phyloP scores from a whole-genome alignment of 768 basidiomycete genomes.

The Cystofilobasidium capitatum region DNA sequence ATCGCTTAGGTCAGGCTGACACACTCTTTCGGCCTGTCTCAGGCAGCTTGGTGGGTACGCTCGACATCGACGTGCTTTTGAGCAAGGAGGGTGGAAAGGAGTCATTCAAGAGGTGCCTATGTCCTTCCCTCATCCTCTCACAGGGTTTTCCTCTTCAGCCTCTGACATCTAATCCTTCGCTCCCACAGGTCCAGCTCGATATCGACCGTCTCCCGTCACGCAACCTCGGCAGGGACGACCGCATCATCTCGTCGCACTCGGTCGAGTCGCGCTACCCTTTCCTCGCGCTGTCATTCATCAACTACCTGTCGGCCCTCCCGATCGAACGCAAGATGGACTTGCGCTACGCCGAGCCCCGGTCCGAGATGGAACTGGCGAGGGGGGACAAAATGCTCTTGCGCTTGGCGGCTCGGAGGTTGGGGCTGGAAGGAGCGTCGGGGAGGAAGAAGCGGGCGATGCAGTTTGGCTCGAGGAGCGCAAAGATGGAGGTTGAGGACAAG shows the following conservation, averaged over 20 bases:
- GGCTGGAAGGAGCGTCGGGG: slow-evolving; percentile 58
- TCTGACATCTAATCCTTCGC: not conserved
- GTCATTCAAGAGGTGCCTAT: slow-evolving; percentile 64
- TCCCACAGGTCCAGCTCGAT: slow-evolving; percentile 69
- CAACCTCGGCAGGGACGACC: slow-evolving; percentile 90
- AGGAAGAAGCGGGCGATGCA: slow-evolving; percentile 55
- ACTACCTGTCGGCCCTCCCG: slow-evolving; percentile 66
- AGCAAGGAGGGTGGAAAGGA: slow-evolving; percentile 57
- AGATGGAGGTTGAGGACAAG: not conserved
- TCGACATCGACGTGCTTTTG: slow-evolving; percentile 70
- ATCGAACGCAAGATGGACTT: slow-evolving; percentile 76
- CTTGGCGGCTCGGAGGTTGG: slow-evolving; percentile 59
- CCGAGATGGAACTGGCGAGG: not conserved
- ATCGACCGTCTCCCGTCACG: slow-evolving; percentile 75
- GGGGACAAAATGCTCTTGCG: slow-evolving; percentile 86
- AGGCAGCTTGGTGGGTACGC: slow-evolving; percentile 81
- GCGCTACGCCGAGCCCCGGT: slow-evolving; percentile 45
- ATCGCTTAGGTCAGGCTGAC: not conserved
- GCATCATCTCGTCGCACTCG: slow-evolving; percentile 79
- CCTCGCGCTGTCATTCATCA: slow-evolving; percentile 66
- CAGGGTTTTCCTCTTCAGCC: no score
- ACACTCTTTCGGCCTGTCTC: not conserved
- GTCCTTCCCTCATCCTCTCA: not conserved
- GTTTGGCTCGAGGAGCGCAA: not conserved
- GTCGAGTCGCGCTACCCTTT: slow-evolving; percentile 90